Conservation (phyloP, 345 rosid species). For the Linum lewisii region DNA sequence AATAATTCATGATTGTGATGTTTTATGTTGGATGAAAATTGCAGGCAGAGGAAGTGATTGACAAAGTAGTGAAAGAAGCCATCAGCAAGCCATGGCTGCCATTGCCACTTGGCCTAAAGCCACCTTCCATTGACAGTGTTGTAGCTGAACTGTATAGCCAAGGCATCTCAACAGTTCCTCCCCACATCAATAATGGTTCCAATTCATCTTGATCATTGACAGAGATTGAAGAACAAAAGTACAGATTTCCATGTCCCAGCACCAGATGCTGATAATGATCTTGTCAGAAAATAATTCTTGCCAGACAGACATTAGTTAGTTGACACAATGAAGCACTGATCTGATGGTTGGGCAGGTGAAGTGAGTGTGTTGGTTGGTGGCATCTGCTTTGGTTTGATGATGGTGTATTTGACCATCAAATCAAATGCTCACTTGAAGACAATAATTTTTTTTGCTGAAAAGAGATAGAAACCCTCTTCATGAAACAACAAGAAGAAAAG, state of each 20-base stretch:
- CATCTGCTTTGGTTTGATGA: not conserved
- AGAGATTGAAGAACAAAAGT: not conserved
- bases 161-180: conserved; percentile 60
- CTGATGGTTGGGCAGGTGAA: not conserved
- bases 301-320: not conserved
- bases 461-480: not conserved
- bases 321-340: not conserved
- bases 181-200: conserved; percentile 26
- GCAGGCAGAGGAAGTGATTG: conserved; percentile 77
- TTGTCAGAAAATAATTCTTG: not conserved
- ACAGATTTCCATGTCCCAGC: too few species aligned
- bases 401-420: not conserved
- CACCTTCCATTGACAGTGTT: conserved; percentile 70
- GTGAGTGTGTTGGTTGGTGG: not conserved
- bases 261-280: not conserved
- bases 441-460: not conserved
- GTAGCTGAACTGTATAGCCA: conserved; percentile 75
- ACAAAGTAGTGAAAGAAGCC: conserved; percentile 74
- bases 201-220: conserved; percentile 14
- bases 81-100: conserved; percentile 90
- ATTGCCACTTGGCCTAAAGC: conserved; percentile 76
- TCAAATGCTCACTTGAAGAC: not conserved
- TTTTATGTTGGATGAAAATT: not conserved
- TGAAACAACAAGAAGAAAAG: not conserved
- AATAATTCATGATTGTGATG: too few species aligned